phyloP scores from a whole-genome alignment of 306 rosid genomes.

The Quercus wislizeni region DNA sequence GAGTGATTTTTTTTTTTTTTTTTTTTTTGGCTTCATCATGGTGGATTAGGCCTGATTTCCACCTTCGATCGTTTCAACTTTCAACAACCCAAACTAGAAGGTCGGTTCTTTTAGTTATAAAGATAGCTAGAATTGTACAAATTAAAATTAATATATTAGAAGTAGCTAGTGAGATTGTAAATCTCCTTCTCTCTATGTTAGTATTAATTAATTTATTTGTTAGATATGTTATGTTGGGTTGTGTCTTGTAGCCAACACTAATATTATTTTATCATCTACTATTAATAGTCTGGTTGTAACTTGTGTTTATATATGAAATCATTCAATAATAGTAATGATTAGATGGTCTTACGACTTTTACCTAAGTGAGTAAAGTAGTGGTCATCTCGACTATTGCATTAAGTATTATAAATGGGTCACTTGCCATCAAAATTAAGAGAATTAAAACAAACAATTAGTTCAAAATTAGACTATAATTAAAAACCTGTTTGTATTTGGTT shows the following conservation, averaged over 20 bases:
- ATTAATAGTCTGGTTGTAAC: too few relatives aligned
- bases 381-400: too few relatives aligned
- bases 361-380: too few relatives aligned
- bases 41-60: conserved; percentile 18
- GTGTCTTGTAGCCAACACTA: neutral
- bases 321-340: too few relatives aligned
- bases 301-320: too few relatives aligned
- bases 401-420: too few relatives aligned
- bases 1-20: neutral
- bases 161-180: neutral
- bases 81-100: conserved; percentile 23
- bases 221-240: conserved; percentile 7
- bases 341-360: too few relatives aligned
- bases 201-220: neutral
- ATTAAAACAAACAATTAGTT: too few relatives aligned
- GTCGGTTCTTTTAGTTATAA: conserved; percentile 14
- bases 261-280: too few relatives aligned
- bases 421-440: too few relatives aligned
- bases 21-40: neutral
- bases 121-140: conserved; percentile 7
- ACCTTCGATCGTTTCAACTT: conserved; percentile 14
- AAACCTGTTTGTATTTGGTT: too few relatives aligned
- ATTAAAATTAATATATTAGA: neutral
- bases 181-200: neutral
- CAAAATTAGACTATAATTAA: too few relatives aligned